Base-by-base conservation (phyloP, 768 basidiomycete species). In the Termitomyces sp. region DNA sequence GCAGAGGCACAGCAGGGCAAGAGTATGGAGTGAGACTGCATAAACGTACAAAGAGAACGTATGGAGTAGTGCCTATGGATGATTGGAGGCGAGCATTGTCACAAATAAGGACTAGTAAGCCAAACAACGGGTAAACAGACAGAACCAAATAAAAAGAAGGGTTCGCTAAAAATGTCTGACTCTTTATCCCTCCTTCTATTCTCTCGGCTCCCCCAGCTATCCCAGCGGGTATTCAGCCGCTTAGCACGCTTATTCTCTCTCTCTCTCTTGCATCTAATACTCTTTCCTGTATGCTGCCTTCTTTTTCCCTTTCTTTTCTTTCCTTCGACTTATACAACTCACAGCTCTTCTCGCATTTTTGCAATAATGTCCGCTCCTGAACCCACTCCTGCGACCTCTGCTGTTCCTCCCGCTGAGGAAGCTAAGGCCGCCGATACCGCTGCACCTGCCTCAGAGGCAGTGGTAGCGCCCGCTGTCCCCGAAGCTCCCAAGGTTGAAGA, bases 281-380 rank as follows among this genome's bases (percentile, higher is more conserved):
- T 75, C 69, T 74, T 78, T 74, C 75, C 71, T 74, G 78, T 80
- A 64, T 62, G 76, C 17, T 51, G 25, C 19, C n/a, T 29, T 76
- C 37, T 23, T 42, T 61, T 53, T 58, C 45, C 38, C 42, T 55
- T 58, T 45, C 52, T 64, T 54, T 43, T 37, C 11, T 44, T 37
- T 59, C 60, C 47, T 54, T 53, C 57, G 7, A 10, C 58, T 54
- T 55, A 54, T 44, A 47, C 50, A 60, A 56, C 58, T 60, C 57
- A 40, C 70, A 85, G 82, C 82, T 81, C 81, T 79, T 76, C 78
- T 77, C 74, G 71, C 75, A 70, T 74, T 76, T 74, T 69, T 77
- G 74, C 76, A 75, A 84, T 91, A 90, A 92, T 94, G 90, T 92
- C 91, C 80, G 82, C 87, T 73, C 71, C 86, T 67, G 88, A 86